Evolutionary conservation across 805 yeast species (phyloP).

Genomic region (Lachancea nothofagi): DNA sequence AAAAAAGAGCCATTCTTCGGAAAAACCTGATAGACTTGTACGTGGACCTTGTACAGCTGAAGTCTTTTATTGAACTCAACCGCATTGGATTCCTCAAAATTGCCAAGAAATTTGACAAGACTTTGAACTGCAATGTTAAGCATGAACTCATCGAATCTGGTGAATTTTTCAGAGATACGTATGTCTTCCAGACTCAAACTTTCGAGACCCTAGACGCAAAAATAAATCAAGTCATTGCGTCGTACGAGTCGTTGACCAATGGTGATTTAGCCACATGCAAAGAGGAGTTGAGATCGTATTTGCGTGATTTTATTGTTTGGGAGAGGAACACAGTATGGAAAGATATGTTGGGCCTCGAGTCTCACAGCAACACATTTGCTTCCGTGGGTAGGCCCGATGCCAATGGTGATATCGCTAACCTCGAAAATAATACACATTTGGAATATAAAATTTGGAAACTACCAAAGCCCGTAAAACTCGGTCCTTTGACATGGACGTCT

Average conservation of each 20-base stretch:
- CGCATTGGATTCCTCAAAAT: constrained; percentile 83
- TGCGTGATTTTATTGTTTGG: constrained; percentile 93
- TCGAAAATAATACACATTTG: constrained; percentile 18
- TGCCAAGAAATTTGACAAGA: constrained; percentile 84
- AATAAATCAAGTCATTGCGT: constrained; percentile 46
- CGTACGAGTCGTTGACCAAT: constrained; percentile 47
- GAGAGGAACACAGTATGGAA: constrained; percentile 96
- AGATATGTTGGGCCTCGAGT: constrained; percentile 82
- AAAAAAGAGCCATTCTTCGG: constrained; percentile 60
- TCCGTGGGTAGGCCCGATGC: constrained; percentile 35
- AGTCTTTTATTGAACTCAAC: constrained; percentile 78
- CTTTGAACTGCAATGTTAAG: constrained; percentile 51
- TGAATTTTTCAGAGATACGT: constrained; percentile 42
- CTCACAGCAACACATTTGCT: constrained; percentile 44
- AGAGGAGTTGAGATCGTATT: constrained; percentile 50
- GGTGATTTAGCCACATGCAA: constrained; percentile 41
- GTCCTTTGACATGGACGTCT: constrained; percentile 26
- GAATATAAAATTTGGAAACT: constrained; percentile 32
- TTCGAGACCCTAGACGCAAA: constrained; percentile 45
- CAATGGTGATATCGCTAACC: constrained; percentile 26
- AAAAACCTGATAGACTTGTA: constrained; percentile 57
- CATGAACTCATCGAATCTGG: constrained; percentile 41
- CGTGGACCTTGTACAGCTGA: constrained; percentile 72
- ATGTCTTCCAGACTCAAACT: constrained; percentile 51
- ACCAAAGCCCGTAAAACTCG: constrained; percentile 29